phyloP scores from a whole-genome alignment of 305 asterid species.

The Fraxinus greggii region DNA sequence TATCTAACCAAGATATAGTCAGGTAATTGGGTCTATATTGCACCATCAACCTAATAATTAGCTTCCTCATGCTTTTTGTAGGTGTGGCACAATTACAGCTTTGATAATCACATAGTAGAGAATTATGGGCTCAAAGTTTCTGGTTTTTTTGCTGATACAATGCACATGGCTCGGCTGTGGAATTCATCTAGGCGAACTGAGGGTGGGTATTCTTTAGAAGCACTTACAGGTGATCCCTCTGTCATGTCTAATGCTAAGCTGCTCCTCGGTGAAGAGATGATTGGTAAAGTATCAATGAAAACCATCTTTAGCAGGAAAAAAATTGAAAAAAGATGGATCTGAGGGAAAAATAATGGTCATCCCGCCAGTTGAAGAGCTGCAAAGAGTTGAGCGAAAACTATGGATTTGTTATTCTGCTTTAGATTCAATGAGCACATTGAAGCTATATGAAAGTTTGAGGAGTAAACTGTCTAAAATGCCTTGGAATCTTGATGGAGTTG shows the following conservation, averaged over 20 bases:
- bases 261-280: slow-evolving; percentile 58
- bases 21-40: not conserved
- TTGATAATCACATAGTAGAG: slow-evolving; percentile 85
- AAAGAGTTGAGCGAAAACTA: slow-evolving; percentile 61
- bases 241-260: slow-evolving; percentile 71
- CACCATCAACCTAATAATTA: slow-evolving; percentile 5
- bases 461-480: slow-evolving; percentile 51
- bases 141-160: slow-evolving; percentile 93
- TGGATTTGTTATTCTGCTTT: slow-evolving; percentile 96
- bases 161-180: slow-evolving; percentile 99
- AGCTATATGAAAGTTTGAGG: slow-evolving; percentile 80
- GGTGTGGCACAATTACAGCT: slow-evolving; percentile 99
- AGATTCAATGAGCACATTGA: slow-evolving; percentile 88
- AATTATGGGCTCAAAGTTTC: slow-evolving; percentile 76
- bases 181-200: slow-evolving; percentile 73
- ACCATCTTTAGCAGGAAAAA: slow-evolving; percentile 76
- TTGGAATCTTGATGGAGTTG: slow-evolving; percentile 72
- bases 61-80: slow-evolving; percentile 37
- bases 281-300: slow-evolving; percentile 96
- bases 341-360: slow-evolving; percentile 71
- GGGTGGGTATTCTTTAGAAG: slow-evolving; percentile 97
- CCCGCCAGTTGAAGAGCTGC: slow-evolving; percentile 91
- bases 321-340: slow-evolving; percentile 76
- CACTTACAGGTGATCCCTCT: slow-evolving; percentile 66
- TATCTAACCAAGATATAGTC: not conserved